Evolutionary conservation across 352 stramenopile species (phyloP).

Genomic region (Pythium aphanidermatum): DNA sequence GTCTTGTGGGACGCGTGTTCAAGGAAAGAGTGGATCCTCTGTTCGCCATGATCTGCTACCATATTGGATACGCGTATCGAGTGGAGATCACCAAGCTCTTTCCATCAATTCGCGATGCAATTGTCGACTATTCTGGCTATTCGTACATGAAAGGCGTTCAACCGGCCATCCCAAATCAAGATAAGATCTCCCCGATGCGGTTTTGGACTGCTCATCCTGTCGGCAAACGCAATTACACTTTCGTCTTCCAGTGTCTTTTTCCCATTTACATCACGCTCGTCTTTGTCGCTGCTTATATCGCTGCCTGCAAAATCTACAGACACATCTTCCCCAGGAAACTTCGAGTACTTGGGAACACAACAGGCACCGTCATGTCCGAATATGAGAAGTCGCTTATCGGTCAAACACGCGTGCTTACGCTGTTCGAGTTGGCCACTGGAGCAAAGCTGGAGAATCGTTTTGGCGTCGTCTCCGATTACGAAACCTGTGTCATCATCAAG

Average conservation of each 20-base stretch:
- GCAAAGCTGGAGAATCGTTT: slow-evolving; percentile 1
- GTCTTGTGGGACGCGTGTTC: slow-evolving; percentile 25
- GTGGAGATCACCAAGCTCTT: slow-evolving; percentile 9
- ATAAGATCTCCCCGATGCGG: slow-evolving; percentile 24
- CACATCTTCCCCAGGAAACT: slow-evolving; percentile 1
- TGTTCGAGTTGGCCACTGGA: slow-evolving; percentile 5
- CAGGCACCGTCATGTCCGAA: not conserved
- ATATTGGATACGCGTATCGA: slow-evolving; percentile 12
- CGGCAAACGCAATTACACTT: not conserved
- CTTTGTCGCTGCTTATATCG: slow-evolving; percentile 18
- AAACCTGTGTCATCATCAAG: slow-evolving; percentile 30
- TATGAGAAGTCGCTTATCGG: not conserved
- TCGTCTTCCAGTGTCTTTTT: slow-evolving; percentile 8
- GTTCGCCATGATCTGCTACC: slow-evolving; percentile 19
- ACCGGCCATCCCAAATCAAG: slow-evolving; percentile 4
- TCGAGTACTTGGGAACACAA: not conserved
- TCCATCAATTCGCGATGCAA: slow-evolving; percentile 3
- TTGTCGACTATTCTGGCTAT: slow-evolving; percentile 14
- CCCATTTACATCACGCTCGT: slow-evolving; percentile 9
- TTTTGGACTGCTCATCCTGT: slow-evolving; percentile 16
- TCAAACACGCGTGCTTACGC: not conserved
- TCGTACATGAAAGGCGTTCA: slow-evolving; percentile 12
- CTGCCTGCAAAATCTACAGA: slow-evolving; percentile 20
- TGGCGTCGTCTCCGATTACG: slow-evolving; percentile 27
- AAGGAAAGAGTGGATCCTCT: slow-evolving; percentile 26